phyloP scores from a whole-genome alignment of 768 basidiomycete species.

The Cystofilobasidium bisporidii region DNA sequence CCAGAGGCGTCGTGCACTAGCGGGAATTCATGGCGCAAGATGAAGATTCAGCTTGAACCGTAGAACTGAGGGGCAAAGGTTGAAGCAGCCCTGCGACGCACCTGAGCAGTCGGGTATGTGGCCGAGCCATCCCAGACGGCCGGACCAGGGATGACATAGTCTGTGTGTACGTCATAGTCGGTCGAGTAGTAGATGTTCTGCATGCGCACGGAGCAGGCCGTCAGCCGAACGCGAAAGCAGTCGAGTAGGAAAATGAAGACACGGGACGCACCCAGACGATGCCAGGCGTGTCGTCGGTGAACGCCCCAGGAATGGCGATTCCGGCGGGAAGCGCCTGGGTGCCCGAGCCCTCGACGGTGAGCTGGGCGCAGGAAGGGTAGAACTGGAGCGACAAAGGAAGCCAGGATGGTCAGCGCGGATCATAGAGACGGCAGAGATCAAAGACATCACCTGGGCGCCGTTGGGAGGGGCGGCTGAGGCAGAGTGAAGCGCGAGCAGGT shows the following conservation, averaged over 20 bases:
- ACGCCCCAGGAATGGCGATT: conserved; percentile 27
- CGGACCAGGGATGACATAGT: conserved; percentile 25
- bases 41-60: too few relatives aligned
- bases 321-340: conserved; percentile 23
- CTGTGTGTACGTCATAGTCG: conserved; percentile 12
- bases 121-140: conserved; percentile 24
- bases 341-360: conserved; percentile 24
- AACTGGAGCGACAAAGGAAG: too few relatives aligned
- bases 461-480: conserved; percentile 18
- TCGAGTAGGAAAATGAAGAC: background rate
- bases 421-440: too few relatives aligned
- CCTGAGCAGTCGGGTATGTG: conserved; percentile 29
- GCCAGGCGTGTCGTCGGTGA: conserved; percentile 14
- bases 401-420: too few relatives aligned
- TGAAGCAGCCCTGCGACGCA: too few relatives aligned
- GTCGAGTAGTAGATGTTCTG: conserved; percentile 10
- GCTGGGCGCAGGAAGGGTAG: conserved; percentile 21
- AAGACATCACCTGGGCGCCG: background rate
- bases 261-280: background rate
- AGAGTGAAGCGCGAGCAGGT: conserved; percentile 27
- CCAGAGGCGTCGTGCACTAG: background rate
- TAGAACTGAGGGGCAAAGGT: too few relatives aligned
- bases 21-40: too few relatives aligned
- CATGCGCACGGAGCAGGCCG: too few relatives aligned
- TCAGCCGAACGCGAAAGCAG: background rate